Evolutionary conservation across 2,329 filamentous ascomycete species (phyloP).

Genomic region (Botrytis aclada): DNA sequence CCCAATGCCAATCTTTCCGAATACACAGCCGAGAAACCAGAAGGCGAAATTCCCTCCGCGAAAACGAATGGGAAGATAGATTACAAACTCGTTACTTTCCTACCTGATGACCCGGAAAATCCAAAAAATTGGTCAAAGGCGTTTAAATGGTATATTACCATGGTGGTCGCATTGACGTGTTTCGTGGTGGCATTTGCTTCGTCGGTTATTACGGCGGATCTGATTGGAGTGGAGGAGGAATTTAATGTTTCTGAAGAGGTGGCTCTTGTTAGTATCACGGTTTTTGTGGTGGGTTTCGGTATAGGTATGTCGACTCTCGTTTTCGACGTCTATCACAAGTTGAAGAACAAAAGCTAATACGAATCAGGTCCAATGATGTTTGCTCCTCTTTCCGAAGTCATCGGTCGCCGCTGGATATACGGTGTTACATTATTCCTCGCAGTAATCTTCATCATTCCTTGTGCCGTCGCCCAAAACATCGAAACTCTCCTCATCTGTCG

Average conservation of each 20-base stretch:
- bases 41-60: constrained; percentile 52
- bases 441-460: constrained; percentile 77
- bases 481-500: constrained; percentile 72
- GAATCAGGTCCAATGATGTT: constrained; percentile 68
- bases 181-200: constrained; percentile 65
- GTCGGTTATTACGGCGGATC: constrained; percentile 74
- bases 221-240: constrained; percentile 58
- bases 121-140: constrained; percentile 82
- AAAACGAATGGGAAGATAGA: background rate
- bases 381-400: constrained; percentile 73
- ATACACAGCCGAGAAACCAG: constrained; percentile 59
- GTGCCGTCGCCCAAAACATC: constrained; percentile 73
- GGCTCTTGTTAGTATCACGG: constrained; percentile 65
- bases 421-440: constrained; percentile 48
- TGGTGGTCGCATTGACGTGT: constrained; percentile 75
- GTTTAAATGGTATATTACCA: constrained; percentile 80
- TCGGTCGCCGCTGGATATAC: constrained; percentile 71
- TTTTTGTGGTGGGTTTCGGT: constrained; percentile 82
- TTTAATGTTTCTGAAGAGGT: constrained; percentile 72
- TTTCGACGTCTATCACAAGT: too few species aligned
- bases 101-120: constrained; percentile 68
- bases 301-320: constrained; percentile 51
- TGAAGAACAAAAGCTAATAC: background rate
- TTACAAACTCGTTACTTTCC: constrained; percentile 69
- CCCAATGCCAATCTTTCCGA: constrained; percentile 61